Percentiles rank a stretch among this genome's conserved stretches.
Evolutionary conservation across 2,329 filamentous ascomycete genomes (phyloP).

Genomic region (Pestalotiopsis sp.): DNA sequence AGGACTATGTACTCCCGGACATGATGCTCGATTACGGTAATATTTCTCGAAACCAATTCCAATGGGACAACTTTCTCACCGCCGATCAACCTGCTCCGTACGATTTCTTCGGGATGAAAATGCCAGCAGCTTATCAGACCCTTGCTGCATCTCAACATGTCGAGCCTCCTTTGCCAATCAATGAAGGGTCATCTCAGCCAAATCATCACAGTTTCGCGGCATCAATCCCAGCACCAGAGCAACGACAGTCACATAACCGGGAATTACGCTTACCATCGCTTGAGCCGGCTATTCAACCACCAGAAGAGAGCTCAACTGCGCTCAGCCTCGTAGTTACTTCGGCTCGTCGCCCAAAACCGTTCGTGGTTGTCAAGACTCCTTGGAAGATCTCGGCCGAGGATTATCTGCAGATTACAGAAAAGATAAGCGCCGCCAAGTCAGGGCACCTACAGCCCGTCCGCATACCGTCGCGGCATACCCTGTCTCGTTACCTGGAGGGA

Average conservation of each 20-base stretch:
- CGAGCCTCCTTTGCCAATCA: neutral
- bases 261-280: neutral
- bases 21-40: neutral
- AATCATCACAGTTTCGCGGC: neutral
- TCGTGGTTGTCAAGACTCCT: neutral
- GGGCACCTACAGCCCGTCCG: neutral
- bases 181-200: neutral
- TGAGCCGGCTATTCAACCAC: neutral
- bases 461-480: slow-evolving; percentile 48
- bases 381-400: neutral
- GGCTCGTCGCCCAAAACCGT: neutral
- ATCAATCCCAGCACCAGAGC: neutral
- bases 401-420: neutral
- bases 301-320: neutral
- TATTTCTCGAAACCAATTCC: neutral
- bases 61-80: neutral
- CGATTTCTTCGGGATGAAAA: neutral
- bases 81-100: neutral
- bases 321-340: neutral
- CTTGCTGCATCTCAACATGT: neutral
- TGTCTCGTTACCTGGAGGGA: slow-evolving; percentile 51
- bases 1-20: neutral
- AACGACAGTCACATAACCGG: neutral
- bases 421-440: neutral
- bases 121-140: neutral